phyloP scores from a whole-genome alignment of 1,139 yeast genomes.

The Taphrina pruni region DNA sequence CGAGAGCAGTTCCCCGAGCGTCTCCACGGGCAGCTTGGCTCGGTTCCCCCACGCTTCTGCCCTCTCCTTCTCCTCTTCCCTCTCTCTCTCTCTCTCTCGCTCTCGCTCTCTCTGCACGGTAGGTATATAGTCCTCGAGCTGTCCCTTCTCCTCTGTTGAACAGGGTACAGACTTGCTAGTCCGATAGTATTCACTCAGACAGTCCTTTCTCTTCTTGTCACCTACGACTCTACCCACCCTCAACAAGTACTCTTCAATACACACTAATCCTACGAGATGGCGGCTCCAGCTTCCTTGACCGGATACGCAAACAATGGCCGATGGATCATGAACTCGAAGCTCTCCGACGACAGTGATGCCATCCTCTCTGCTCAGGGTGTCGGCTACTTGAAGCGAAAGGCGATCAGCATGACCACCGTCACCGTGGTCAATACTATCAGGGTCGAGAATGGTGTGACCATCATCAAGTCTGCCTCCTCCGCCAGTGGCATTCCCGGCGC shows the following conservation, averaged over 20 bases:
- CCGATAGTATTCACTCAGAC: not conserved
- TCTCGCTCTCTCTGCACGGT: no score
- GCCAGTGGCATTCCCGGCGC: slow-evolving; percentile 37
- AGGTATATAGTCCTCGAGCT: no score
- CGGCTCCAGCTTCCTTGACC: slow-evolving; percentile 30
- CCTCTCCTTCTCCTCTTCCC: not conserved
- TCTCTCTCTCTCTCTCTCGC: not conserved
- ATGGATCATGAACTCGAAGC: slow-evolving; percentile 38
- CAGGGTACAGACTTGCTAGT: no score
- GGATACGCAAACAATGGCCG: slow-evolving; percentile 34
- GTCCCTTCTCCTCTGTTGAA: no score
- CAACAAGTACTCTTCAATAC: not conserved
- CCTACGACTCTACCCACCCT: not conserved
- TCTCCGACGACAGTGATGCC: slow-evolving; percentile 30
- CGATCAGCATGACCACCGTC: slow-evolving; percentile 37
- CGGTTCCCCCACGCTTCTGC: not conserved
- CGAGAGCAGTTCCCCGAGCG: no score
- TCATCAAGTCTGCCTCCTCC: slow-evolving; percentile 28
- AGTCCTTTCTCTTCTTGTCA: not conserved
- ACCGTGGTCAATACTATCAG: slow-evolving; percentile 31
- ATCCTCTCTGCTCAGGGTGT: slow-evolving; percentile 40
- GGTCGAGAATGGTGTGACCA: slow-evolving; percentile 25
- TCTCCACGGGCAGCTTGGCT: no score
- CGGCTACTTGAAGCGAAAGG: slow-evolving; percentile 40
- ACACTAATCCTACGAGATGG: slow-evolving; percentile 11